A percentile compares a stretch with the other conserved stretches of the same genome.
Evolutionary conservation across 495 filamentous ascomycete species (phyloP).

Genomic region (Neurospora hispaniola): DNA sequence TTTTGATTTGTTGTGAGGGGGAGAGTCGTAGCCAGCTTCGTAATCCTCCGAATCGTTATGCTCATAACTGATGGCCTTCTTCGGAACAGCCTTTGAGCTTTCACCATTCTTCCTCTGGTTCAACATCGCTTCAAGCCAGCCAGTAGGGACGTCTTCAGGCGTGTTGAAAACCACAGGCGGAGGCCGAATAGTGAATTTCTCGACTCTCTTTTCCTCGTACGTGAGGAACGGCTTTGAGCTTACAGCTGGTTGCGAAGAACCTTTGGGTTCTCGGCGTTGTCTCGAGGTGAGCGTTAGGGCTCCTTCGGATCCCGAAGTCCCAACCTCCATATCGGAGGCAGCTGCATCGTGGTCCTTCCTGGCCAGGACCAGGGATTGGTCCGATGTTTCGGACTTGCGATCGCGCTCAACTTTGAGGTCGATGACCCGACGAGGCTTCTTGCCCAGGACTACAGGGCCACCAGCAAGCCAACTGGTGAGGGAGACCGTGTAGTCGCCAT

Average conservation of each 20-base stretch:
- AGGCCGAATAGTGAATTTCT: background rate
- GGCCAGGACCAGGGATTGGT: background rate
- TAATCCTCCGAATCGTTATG: background rate
- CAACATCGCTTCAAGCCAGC: background rate
- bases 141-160: background rate
- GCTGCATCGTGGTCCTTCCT: background rate
- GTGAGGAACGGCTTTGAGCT: background rate
- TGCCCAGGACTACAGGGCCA: background rate
- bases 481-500: constrained; percentile 2
- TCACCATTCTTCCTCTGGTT: background rate
- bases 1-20: background rate
- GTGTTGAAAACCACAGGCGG: background rate
- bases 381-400: background rate
- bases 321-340: background rate
- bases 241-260: background rate
- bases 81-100: background rate
- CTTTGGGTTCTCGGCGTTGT: background rate
- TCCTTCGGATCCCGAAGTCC: background rate
- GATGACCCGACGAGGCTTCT: background rate
- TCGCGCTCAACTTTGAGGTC: background rate
- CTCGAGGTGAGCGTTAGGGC: background rate
- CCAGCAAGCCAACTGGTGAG: constrained; percentile 3
- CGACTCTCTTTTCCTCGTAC: background rate
- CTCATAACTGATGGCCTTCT: background rate
- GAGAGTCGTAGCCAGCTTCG: background rate